Evolutionary conservation across 179 eudicot genomes (phyloP), one percentile per base, ranked within the genome.

Genomic region (Heliamphora pulchella): DNA sequence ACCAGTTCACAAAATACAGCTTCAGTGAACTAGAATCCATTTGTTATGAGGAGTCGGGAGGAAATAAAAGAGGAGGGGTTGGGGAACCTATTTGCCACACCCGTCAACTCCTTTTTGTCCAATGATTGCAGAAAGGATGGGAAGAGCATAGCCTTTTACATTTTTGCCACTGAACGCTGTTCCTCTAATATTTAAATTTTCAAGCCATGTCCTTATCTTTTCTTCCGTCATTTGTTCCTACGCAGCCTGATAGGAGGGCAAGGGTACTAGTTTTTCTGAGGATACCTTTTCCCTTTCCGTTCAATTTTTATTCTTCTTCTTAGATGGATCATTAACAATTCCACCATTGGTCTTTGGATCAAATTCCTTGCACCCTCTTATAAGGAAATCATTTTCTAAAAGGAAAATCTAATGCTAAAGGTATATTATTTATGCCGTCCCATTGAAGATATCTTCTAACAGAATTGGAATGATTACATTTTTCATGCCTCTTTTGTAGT

Each of bases 401-500:
- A 54, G 58, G 10, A 54, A 54, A 54, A 8, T 54, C 9, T 54
- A 54, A 54, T 54, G 58, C 10, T 54, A 14, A 54, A 68, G 50
- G 15, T 59, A 69, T 44, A 4, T 68, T 46, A 6, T 77, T 62
- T 8, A 66, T 17, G 47, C 15, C 41, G n/a, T 77, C 39, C 4
- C 18, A 10, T 10, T 77, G 20, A 63, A 66, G 5, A 51, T 13
- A 39, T 13, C 2, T 1, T 13, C 5, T 15, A 15, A 41, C 10
- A 22, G 61, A 70, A 48, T 7, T 18, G 31, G 69, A 50, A 14
- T 51, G 67, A 67, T 61, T 18, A 58, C 39, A 17, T 1, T 79
- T 78, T 50, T 51, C 75, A 20, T 80, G 72, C 76, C 54, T 77
- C 79, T 85, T 39, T 75, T 75, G 84, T 85, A 91, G 97, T 85